These are phyloP conservation scores for Rhodotorula paludigena DNA, from an alignment of 768 basidiomycete genomes.

Conservation along the genomic window DNA sequence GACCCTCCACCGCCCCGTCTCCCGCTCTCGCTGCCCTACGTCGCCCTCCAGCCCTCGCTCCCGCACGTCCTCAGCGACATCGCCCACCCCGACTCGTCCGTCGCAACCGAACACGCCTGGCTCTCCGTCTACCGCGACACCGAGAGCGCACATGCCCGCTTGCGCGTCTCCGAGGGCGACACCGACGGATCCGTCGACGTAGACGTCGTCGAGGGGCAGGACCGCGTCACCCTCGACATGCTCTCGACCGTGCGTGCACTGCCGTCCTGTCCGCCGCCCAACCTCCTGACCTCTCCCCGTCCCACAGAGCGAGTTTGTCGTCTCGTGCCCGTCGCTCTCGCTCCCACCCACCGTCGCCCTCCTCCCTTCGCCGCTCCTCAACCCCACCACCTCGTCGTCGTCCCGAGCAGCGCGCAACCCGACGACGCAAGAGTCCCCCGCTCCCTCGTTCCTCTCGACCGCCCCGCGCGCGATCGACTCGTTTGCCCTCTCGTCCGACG, in stretches of 20 bases:
- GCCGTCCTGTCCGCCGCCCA: neutral
- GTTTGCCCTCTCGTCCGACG: conserved; percentile 22
- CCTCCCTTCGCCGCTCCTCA: conserved; percentile 48
- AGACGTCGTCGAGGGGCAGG: conserved; percentile 51
- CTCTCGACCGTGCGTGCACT: conserved; percentile 35
- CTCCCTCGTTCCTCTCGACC: conserved; percentile 28
- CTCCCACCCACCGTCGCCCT: conserved; percentile 55
- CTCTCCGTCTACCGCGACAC: conserved; percentile 61
- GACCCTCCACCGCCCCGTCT: neutral
- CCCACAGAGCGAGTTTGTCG: conserved; percentile 49
- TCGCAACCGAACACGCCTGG: conserved; percentile 60
- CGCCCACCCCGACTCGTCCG: neutral
- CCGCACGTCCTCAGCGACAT: conserved; percentile 13
- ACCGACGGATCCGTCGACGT: conserved; percentile 53
- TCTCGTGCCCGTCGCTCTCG: conserved; percentile 54
- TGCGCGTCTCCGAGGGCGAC: conserved; percentile 54
- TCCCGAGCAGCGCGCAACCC: conserved; percentile 51
- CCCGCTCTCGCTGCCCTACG: conserved; percentile 8
- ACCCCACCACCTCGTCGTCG: conserved; percentile 43
- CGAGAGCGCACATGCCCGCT: conserved; percentile 60
- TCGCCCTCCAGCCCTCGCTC: conserved; percentile 18
- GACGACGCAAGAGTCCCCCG: conserved; percentile 49
- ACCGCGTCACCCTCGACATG: conserved; percentile 51
- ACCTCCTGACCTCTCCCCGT: neutral
- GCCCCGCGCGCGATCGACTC: conserved; percentile 12